Conservation (phyloP, 2,329 filamentous ascomycete genomes). For the Ambrosiella xylebori region DNA sequence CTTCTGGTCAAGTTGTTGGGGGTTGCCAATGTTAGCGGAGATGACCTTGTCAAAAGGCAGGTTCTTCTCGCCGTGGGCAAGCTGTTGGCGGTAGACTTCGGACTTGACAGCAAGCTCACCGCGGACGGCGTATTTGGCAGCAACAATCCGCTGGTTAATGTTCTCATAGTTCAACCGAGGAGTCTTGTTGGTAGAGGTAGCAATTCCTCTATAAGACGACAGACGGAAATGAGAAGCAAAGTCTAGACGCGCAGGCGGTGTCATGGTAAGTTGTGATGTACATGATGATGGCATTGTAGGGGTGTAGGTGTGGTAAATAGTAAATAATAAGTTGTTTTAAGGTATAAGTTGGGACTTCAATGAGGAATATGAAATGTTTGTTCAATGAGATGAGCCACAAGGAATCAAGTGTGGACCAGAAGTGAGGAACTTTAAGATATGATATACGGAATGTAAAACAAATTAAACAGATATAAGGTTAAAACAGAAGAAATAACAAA, state of each 20-base stretch:
- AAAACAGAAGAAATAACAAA: constrained; percentile 1
- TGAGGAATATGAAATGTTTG: background rate
- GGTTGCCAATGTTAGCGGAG: constrained; percentile 97
- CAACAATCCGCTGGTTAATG: constrained; percentile 79
- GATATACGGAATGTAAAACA: background rate
- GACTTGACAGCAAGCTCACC: constrained; percentile 89
- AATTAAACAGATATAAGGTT: background rate
- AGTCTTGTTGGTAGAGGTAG: constrained; percentile 21
- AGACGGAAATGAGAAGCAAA: background rate
- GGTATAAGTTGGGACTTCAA: too few species aligned
- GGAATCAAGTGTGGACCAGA: background rate
- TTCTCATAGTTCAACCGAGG: constrained; percentile 55
- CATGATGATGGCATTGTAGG: background rate
- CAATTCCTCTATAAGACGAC: constrained; percentile 18
- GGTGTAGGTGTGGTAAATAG: background rate
- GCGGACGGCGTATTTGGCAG: constrained; percentile 88
- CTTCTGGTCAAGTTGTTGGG: constrained; percentile 96
- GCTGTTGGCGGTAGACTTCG: constrained; percentile 67
- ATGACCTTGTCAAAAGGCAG: constrained; percentile 85
- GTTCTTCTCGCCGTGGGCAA: constrained; percentile 39
- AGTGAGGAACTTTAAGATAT: background rate
- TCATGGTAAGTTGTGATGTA: constrained; percentile 4
- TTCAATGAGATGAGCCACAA: background rate
- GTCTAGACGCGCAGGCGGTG: constrained; percentile 5
- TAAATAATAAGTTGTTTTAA: background rate